phyloP scores from a whole-genome alignment of 2,329 filamentous ascomycete genomes.

The Penicillium decumbens region DNA sequence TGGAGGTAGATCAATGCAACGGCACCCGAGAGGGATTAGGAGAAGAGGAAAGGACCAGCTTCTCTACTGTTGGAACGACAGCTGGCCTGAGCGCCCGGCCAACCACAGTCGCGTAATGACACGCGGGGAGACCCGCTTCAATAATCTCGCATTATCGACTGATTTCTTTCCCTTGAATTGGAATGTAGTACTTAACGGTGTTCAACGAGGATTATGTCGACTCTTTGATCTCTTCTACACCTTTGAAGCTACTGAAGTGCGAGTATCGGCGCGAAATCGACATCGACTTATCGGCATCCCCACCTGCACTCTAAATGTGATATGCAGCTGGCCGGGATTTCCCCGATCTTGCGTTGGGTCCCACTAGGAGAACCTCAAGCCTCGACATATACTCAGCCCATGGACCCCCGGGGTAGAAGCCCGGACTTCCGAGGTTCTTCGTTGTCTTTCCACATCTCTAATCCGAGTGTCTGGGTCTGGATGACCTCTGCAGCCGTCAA shows the following conservation, averaged over 20 bases:
- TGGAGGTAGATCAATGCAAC: slow-evolving; percentile 10
- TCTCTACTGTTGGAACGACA: slow-evolving; percentile 19
- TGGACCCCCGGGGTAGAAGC: neutral
- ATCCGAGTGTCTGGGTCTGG: neutral
- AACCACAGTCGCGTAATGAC: slow-evolving; percentile 14
- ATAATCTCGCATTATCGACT: neutral
- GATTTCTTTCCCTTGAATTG: neutral
- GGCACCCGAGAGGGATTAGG: slow-evolving; percentile 20
- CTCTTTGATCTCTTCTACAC: too few species aligned
- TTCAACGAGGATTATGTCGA: neutral
- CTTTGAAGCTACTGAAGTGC: neutral
- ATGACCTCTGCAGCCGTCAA: neutral
- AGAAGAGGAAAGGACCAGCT: slow-evolving; percentile 23
- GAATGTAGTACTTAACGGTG: neutral
- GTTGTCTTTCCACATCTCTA: neutral
- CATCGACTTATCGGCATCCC: neutral
- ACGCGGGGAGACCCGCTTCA: slow-evolving; percentile 13
- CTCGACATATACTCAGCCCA: neutral
- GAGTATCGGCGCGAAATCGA: neutral
- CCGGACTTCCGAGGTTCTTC: neutral
- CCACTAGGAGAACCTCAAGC: neutral
- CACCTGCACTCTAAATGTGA: slow-evolving; percentile 1
- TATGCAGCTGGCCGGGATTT: neutral
- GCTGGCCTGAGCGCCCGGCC: slow-evolving; percentile 30
- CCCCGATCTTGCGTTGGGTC: neutral